A percentile compares a stretch with the other conserved stretches of the same genome.
Evolutionary conservation across 2,329 filamentous ascomycete genomes (phyloP).

Genomic region (Fusarium keratoplasticum): DNA sequence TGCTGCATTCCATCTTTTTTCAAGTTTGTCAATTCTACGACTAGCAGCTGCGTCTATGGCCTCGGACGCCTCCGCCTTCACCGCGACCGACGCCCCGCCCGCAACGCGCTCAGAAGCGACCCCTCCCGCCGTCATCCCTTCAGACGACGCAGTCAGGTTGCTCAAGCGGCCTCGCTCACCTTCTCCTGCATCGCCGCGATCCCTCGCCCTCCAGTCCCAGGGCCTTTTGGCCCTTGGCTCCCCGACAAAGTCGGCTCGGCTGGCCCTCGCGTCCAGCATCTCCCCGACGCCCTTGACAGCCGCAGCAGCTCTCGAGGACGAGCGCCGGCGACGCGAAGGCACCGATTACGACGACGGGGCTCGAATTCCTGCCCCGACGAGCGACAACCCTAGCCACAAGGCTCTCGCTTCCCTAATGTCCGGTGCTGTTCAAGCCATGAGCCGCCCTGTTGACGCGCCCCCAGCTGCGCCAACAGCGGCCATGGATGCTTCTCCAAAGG

Average conservation of each 20-base stretch:
- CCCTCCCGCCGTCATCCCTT: conserved; percentile 51
- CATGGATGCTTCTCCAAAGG: conserved; percentile 56
- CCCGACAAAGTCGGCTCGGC: conserved; percentile 65
- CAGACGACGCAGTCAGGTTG: conserved; percentile 52
- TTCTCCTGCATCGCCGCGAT: conserved; percentile 55
- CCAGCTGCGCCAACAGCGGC: conserved; percentile 56
- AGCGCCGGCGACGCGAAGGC: conserved; percentile 60
- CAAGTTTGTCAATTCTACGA: conserved; percentile 33
- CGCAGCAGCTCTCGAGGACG: conserved; percentile 66
- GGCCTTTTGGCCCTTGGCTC: conserved; percentile 57
- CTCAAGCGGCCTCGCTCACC: conserved; percentile 61
- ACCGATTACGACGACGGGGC: conserved; percentile 53
- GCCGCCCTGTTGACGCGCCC: conserved; percentile 66
- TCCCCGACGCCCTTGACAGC: conserved; percentile 63
- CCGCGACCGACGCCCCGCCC: conserved; percentile 64
- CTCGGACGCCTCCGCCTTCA: conserved; percentile 64
- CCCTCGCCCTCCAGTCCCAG: conserved; percentile 42
- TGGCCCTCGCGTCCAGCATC: conserved; percentile 57
- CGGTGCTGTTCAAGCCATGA: conserved; percentile 63
- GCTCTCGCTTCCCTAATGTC: conserved; percentile 67
- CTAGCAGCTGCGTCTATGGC: conserved; percentile 58
- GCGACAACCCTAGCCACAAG: conserved; percentile 66
- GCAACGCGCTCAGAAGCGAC: conserved; percentile 50
- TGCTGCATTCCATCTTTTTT: conserved; percentile 27
- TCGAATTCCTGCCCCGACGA: conserved; percentile 57